Base-by-base conservation (phyloP, 805 yeast species). In the Sugiyamaella mastotermitis region DNA sequence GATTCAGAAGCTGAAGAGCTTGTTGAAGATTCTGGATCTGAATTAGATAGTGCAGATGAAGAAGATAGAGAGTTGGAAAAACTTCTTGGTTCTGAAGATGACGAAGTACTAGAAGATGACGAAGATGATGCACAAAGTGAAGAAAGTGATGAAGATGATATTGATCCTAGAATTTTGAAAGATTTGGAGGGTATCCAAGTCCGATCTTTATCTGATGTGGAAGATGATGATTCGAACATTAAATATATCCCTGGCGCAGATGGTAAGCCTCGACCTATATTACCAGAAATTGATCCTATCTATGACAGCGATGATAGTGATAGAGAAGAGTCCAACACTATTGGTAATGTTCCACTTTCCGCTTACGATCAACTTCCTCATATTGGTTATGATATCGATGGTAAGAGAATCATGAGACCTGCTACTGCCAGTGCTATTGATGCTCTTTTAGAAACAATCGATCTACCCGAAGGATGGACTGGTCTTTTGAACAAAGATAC, bases 311-410 rank as follows among this genome's bases (percentile, higher is more conserved):
- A 92, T 62, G 98, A 92, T 55, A 77, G 87, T 50, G 97, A 88
- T 56, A 73, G 56, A 10, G 81, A 77, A 45, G 94, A 85, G 46
- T 65, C 64, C 50, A 92, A 92, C 63, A 86, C 97, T 3, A 84
- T 92, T 50, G 98, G 98, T 35, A 85, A 92, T 57, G 74, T 92
- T 41, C 97, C 98, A 35, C 55, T 92, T 15, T 75, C 90, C 14
- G 95, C 95, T 1, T 92, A 92, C 58, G 98, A 92, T 40, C 95
- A 88, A 61, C 83, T 82, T 79, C 98, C 98, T 1, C 98, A 92
- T 58, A 78, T 92, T 43, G 97, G 98, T 41, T 92, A 92, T 61
- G 90, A 86, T 59, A 88, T 92, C 53, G 92, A 92, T 58, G 98
- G 99, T 55, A 90, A 88, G 59, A 77, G 98, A 57, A 88, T 92